Evolutionary conservation across 2,329 filamentous ascomycete genomes (phyloP), one percentile per base, ranked within the genome.

Genomic region (Saccharata proteae): DNA sequence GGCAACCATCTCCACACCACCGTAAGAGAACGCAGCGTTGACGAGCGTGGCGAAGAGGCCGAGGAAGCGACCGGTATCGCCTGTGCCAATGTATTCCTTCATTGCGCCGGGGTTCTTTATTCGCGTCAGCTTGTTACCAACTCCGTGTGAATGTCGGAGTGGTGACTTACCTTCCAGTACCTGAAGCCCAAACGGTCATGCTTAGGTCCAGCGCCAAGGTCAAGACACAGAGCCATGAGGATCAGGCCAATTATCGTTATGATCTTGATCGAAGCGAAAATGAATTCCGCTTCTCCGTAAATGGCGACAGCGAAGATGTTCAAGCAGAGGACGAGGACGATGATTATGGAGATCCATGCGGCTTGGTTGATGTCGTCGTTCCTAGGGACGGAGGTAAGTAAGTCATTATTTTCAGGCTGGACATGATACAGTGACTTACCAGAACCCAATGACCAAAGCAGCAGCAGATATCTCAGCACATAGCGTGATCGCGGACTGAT

Each of bases 111-210:
- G 77, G n/a, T 70, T 48, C 28, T 54, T 64, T 43, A 28, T 42
- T 0, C 85, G 58, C 44, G 80, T 85, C 41, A 22, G n/a, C n/a
- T 22, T 22, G n/a, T n/a, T n/a, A n/a, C n/a, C n/a, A n/a, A n/a
- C n/a, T 22, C 20, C 20, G 44, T 11, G 43, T 42, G 35, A 48
- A 45, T 36, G 47, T 50, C 15, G 49, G 44, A 35, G 52, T 79
- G 71, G 24, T 86, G 49, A 41, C 92, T 85, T 0, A 83, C 83
- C 29, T 58, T 65, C 79, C 78, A 83, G 50, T 79, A 80, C 19
- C 61, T 54, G 49, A 80, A 81, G 2, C 77, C 77, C 12, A 74
- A 63, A 4, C 68, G 59, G 13, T 68, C 61, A 0, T 65, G 65
- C 4, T 70, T 69, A 0, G 73, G 66, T 2, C 72, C 62, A 27